These are phyloP conservation scores for Hanseniaspora taiwanica DNA, from an alignment of 805 yeast species.

Conservation along the genomic window DNA sequence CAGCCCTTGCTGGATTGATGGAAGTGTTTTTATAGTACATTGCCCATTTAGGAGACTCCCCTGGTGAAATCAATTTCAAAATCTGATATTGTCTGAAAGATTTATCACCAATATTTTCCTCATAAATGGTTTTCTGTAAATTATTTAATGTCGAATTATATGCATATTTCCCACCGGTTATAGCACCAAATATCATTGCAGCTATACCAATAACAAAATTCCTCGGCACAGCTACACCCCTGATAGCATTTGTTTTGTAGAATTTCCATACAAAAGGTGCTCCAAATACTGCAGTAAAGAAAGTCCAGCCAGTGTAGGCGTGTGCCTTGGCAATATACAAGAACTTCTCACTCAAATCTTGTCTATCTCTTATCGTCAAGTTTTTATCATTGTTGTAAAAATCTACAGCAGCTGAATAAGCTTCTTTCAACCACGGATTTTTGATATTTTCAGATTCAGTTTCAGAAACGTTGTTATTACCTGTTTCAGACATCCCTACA, in stretches of 20 bases:
- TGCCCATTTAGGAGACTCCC: constrained; percentile 31
- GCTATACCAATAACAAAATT: constrained; percentile 30
- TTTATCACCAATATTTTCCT: constrained; percentile 7
- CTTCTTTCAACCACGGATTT: constrained; percentile 24
- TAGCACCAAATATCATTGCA: constrained; percentile 25
- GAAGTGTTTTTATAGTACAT: constrained; percentile 39
- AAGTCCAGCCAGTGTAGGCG: constrained; percentile 27
- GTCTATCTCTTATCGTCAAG: constrained; percentile 30
- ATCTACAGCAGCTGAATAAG: constrained; percentile 30
- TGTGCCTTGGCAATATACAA: constrained; percentile 25
- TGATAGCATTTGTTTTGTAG: constrained; percentile 20
- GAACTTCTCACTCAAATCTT: constrained; percentile 27
- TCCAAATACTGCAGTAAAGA: constrained; percentile 29
- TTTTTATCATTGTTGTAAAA: constrained; percentile 38
- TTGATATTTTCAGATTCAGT: constrained; percentile 5
- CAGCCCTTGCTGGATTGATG: constrained; percentile 35
- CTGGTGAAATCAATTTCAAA: constrained; percentile 21
- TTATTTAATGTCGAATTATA: constrained; percentile 22
- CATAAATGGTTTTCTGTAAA: constrained; percentile 1
- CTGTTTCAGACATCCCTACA: not conserved
- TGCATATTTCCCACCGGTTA: constrained; percentile 19
- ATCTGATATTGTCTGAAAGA: constrained; percentile 20
- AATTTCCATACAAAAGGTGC: constrained; percentile 30
- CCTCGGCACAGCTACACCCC: constrained; percentile 29
- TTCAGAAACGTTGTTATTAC: constrained; percentile 2